These are phyloP conservation scores for Solanum pinnatisectum DNA, from an alignment of 257 asterid species.

Conservation along the genomic window DNA sequence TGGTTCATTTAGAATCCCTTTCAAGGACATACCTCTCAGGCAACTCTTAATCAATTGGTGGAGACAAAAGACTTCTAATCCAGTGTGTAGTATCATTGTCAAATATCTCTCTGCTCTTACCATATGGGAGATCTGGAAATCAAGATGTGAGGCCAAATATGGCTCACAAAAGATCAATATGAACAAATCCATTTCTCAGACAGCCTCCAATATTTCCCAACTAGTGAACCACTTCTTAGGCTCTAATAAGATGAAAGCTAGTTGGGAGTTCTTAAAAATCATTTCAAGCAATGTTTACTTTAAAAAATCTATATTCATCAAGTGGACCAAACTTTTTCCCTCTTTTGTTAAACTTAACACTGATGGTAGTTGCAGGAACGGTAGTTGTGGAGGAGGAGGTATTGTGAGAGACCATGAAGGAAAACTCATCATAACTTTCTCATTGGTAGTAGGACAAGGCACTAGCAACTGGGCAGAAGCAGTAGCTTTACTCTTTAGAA, in stretches of 20 bases:
- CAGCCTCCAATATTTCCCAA: background rate
- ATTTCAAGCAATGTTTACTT: background rate
- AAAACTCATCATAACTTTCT: background rate
- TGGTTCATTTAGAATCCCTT: background rate
- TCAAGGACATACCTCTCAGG: background rate
- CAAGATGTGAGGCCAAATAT: background rate
- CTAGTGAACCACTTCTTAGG: background rate
- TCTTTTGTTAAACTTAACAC: background rate
- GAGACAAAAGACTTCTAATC: background rate
- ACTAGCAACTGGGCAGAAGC: background rate
- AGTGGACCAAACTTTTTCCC: background rate
- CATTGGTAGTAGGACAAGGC: background rate
- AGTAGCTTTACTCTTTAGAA: background rate
- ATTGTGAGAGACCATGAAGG: background rate
- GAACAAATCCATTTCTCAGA: background rate
- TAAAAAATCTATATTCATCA: background rate
- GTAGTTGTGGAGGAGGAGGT: background rate
- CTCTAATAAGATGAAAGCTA: background rate
- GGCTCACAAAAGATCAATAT: background rate
- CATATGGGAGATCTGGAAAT: background rate
- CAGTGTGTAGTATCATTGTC: background rate
- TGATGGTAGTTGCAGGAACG: background rate
- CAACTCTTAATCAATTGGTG: background rate
- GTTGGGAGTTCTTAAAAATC: background rate
- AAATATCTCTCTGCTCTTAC: background rate